Percentiles rank a stretch among this genome's conserved stretches.
Conservation (phyloP, 345 rosid genomes). For the Eucalyptus rudis region DNA sequence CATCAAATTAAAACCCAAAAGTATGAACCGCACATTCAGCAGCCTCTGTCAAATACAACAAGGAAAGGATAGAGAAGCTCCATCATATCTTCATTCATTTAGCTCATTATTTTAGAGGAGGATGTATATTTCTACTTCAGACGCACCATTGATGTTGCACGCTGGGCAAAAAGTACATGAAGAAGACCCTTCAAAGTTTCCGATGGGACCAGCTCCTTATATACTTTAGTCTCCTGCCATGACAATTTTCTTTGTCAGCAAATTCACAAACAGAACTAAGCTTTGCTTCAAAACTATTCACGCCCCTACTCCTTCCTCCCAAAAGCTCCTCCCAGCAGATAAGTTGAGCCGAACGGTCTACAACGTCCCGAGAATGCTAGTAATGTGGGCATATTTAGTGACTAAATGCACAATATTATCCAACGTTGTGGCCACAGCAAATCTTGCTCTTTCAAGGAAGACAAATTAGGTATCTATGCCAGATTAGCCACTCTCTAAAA, state of each 20-base stretch:
- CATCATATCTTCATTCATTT: not conserved
- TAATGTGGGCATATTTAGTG: not conserved
- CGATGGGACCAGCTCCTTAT: slow-evolving; percentile 49
- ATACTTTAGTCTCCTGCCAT: slow-evolving; percentile 73
- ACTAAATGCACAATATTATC: not conserved
- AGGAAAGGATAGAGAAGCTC: not conserved
- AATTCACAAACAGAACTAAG: not conserved
- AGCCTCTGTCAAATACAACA: not conserved
- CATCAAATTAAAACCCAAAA: not conserved
- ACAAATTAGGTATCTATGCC: not conserved
- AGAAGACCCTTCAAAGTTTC: slow-evolving; percentile 79
- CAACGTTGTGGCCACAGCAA: not conserved
- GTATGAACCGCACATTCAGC: not conserved
- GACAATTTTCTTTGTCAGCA: not conserved
- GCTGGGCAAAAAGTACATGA: slow-evolving; percentile 80
- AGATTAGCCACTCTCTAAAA: not conserved
- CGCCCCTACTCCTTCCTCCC: not conserved
- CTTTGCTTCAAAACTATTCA: not conserved
- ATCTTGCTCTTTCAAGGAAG: not conserved
- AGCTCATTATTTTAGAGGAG: not conserved
- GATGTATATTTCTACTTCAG: not conserved
- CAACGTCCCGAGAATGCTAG: not conserved
- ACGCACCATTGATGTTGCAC: slow-evolving; percentile 65
- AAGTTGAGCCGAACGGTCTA: not conserved
- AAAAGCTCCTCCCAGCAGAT: not conserved